Conservation (phyloP, 2,329 filamentous ascomycete species). For the Fusarium concolor region DNA sequence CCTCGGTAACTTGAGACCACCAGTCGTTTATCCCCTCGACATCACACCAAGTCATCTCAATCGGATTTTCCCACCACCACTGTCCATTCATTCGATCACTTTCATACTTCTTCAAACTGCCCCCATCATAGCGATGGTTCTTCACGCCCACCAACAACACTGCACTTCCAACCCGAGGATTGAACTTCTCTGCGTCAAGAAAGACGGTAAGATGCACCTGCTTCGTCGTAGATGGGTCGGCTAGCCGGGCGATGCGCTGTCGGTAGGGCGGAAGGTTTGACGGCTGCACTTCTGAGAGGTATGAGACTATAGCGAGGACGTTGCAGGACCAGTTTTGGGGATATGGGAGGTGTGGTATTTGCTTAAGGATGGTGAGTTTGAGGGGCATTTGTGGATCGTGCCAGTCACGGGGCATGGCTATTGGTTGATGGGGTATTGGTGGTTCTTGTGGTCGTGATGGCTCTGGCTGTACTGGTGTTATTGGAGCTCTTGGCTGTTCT, state of each 20-base stretch:
- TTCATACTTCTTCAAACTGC: slow-evolving; percentile 58
- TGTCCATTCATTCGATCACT: slow-evolving; percentile 51
- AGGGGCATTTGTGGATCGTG: slow-evolving; percentile 57
- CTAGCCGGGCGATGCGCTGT: slow-evolving; percentile 65
- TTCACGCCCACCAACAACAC: slow-evolving; percentile 67
- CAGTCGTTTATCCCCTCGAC: slow-evolving; percentile 58
- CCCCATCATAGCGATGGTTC: slow-evolving; percentile 66
- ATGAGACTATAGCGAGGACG: slow-evolving; percentile 62
- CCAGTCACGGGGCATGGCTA: slow-evolving; percentile 57
- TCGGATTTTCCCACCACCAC: slow-evolving; percentile 66
- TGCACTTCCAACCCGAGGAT: slow-evolving; percentile 59
- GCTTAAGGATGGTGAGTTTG: slow-evolving; percentile 63
- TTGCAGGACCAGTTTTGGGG: slow-evolving; percentile 70
- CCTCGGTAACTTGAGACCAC: slow-evolving; percentile 54
- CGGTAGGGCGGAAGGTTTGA: slow-evolving; percentile 61
- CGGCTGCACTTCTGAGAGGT: slow-evolving; percentile 61
- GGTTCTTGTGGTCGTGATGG: too few relatives aligned
- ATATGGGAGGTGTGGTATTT: slow-evolving; percentile 65
- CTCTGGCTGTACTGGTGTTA: too few relatives aligned
- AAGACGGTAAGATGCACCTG: slow-evolving; percentile 66
- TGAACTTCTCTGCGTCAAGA: slow-evolving; percentile 63
- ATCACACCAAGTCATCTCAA: slow-evolving; percentile 62
- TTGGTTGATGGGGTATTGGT: slow-evolving; percentile 38
- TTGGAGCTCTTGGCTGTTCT: too few relatives aligned
- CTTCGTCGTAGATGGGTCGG: slow-evolving; percentile 64